Evolutionary conservation across 75 land plant species (phyloP).

Genomic region (Pinus taeda): DNA sequence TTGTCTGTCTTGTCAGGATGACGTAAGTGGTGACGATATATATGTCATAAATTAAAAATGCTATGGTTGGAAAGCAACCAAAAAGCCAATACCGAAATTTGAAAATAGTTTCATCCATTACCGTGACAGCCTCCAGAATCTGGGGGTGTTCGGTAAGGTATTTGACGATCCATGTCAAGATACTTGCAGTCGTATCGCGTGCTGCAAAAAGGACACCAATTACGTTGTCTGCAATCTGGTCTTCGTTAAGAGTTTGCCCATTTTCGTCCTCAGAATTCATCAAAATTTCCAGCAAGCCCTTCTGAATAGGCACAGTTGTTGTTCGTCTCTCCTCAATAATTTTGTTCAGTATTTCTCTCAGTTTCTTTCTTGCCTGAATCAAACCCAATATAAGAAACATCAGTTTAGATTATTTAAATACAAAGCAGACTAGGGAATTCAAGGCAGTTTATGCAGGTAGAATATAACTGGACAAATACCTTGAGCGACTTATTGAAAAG

Average conservation of each 20-base stretch:
- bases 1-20: no score
- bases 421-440: background rate
- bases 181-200: conserved; percentile 80
- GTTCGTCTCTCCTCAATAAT: conserved; percentile 45
- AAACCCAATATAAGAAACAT: background rate
- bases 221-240: conserved; percentile 85
- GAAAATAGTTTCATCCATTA: conserved; percentile 15
- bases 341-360: conserved; percentile 44
- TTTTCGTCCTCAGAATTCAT: conserved; percentile 50
- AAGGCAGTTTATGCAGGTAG: background rate
- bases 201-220: conserved; percentile 88
- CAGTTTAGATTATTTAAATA: background rate
- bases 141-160: conserved; percentile 63
- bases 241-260: conserved; percentile 52
- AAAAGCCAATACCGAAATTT: background rate
- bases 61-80: no score
- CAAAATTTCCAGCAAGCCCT: conserved; percentile 60
- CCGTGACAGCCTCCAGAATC: conserved; percentile 65
- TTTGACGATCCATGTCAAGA: conserved; percentile 82
- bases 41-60: no score
- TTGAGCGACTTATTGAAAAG: conserved; percentile 21
- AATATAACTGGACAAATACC: conserved; percentile 1
- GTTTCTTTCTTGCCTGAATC: conserved; percentile 59
- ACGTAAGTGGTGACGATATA: no score
- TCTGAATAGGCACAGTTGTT: conserved; percentile 6